Conservation (phyloP, 345 rosid genomes). For the Aquilaria malaccensis region DNA sequence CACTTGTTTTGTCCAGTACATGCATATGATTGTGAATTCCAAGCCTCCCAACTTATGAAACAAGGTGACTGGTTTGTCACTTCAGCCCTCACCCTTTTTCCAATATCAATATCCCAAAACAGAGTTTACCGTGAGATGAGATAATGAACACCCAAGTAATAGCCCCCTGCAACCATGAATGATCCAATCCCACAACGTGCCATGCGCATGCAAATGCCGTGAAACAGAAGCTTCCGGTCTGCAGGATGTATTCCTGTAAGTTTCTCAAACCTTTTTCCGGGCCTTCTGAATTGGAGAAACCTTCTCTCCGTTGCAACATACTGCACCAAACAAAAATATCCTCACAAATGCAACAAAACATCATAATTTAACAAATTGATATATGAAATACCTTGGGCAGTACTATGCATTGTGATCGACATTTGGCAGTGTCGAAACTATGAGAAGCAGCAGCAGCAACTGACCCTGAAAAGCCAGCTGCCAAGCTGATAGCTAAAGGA, state of each 20-base stretch:
- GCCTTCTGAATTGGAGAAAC: slow-evolving; percentile 64
- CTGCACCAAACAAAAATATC: slow-evolving; percentile 25
- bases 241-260: slow-evolving; percentile 87
- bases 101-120: neutral
- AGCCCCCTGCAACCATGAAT: slow-evolving; percentile 53
- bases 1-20: no score
- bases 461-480: slow-evolving; percentile 79
- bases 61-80: neutral
- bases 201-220: slow-evolving; percentile 60
- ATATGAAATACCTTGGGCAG: slow-evolving; percentile 61
- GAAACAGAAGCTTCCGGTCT: slow-evolving; percentile 61
- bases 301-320: slow-evolving; percentile 64
- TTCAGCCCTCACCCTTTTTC: neutral
- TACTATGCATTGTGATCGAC: slow-evolving; percentile 75
- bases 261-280: slow-evolving; percentile 81
- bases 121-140: slow-evolving; percentile 26
- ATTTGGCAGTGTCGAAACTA: slow-evolving; percentile 81
- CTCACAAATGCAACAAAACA: neutral
- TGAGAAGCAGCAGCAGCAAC: slow-evolving; percentile 93
- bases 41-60: neutral
- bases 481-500: slow-evolving; percentile 58
- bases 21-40: neutral
- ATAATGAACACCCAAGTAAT: slow-evolving; percentile 45
- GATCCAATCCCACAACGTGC: slow-evolving; percentile 70
- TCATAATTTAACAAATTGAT: neutral